A percentile compares a stretch with the other conserved stretches of the same genome.
Evolutionary conservation across 345 rosid genomes (phyloP).

Genomic region (Erucastrum elatum): DNA sequence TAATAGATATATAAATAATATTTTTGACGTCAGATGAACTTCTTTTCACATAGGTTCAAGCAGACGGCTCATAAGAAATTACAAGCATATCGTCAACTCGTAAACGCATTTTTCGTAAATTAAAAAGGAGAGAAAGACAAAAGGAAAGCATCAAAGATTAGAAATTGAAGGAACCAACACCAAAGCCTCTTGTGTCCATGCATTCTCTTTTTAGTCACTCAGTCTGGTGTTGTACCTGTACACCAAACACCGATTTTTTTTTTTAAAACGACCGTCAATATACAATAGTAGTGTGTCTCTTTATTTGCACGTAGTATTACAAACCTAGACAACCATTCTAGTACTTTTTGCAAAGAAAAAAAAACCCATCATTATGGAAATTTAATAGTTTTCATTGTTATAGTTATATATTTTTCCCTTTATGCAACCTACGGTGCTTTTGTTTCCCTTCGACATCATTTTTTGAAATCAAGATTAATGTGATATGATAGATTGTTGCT

Average conservation of each 20-base stretch:
- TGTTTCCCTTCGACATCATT: neutral
- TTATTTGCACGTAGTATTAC: neutral
- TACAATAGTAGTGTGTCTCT: neutral
- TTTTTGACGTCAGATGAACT: neutral
- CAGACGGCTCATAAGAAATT: neutral
- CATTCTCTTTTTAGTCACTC: conserved; percentile 28
- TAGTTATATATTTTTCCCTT: neutral
- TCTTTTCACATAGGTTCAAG: neutral
- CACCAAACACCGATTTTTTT: conserved; percentile 1
- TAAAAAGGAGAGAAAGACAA: neutral
- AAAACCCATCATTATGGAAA: neutral
- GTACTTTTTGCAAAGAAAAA: neutral
- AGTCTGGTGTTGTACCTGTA: conserved; percentile 44
- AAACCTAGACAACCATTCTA: neutral
- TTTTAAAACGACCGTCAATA: neutral
- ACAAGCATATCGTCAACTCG: neutral
- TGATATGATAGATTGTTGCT: neutral
- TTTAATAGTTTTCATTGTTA: neutral
- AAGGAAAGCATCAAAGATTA: conserved; percentile 8
- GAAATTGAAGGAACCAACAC: conserved; percentile 7
- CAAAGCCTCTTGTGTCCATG: neutral
- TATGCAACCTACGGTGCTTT: neutral
- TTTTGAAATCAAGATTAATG: neutral
- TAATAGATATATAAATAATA: neutral
- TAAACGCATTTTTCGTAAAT: neutral